phyloP scores from a whole-genome alignment of 129 eudicot genomes.

The Helianthus tuberosus region DNA sequence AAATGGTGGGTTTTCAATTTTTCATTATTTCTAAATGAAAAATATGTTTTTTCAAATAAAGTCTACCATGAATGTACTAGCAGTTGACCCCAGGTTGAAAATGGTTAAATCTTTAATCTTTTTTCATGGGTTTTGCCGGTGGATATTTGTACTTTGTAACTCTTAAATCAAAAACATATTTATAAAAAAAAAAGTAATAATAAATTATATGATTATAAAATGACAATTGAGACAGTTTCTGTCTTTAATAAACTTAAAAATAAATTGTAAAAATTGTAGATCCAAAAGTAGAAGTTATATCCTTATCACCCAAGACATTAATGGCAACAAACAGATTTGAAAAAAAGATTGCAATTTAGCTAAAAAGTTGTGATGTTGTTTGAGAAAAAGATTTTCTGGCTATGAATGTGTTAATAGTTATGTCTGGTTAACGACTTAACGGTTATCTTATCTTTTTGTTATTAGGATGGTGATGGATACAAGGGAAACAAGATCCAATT shows the following conservation, averaged over 20 bases:
- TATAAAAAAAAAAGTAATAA: too few relatives aligned
- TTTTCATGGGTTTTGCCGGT: not conserved
- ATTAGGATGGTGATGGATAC: too few relatives aligned
- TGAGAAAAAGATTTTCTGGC: too few relatives aligned
- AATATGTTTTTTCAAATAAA: not conserved
- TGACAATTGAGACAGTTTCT: too few relatives aligned
- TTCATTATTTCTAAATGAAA: not conserved
- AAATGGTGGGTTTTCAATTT: too few relatives aligned
- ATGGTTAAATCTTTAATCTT: constrained; percentile 1
- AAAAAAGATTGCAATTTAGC: too few relatives aligned
- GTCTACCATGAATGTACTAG: not conserved
- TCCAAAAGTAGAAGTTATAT: constrained; percentile 80
- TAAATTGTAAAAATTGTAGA: constrained; percentile 24
- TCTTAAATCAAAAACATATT: not conserved
- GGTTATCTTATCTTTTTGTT: too few relatives aligned
- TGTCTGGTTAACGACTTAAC: too few relatives aligned
- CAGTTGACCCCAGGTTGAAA: constrained; percentile 15
- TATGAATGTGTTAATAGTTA: constrained; percentile 35
- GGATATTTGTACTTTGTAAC: not conserved
- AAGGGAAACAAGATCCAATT: too few relatives aligned
- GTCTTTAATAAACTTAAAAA: not conserved
- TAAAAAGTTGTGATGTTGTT: too few relatives aligned
- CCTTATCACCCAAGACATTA: constrained; percentile 64
- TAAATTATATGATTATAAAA: too few relatives aligned
- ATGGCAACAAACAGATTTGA: constrained; percentile 74